Evolutionary conservation across 371 early-diverging fungal genomes (phyloP).

Genomic region (Mortierella sp.): DNA sequence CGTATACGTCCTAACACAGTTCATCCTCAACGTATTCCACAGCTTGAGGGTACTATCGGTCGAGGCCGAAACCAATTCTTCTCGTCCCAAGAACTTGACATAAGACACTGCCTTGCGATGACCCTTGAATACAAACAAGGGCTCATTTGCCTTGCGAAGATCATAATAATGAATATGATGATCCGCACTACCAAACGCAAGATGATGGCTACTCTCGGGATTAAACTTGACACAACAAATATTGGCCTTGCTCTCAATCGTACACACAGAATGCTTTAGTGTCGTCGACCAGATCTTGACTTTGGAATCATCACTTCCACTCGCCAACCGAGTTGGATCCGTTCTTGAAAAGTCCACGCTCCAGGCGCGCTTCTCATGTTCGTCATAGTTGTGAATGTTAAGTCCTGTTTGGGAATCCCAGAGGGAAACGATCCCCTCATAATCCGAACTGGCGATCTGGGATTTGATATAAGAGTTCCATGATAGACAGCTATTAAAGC

Average conservation of each 20-base stretch:
- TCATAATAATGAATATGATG: conserved; percentile 92
- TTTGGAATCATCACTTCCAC: conserved; percentile 90
- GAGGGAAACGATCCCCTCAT: conserved; percentile 86
- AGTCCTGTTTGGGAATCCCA: conserved; percentile 84
- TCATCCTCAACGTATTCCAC: conserved; percentile 72
- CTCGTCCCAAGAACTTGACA: conserved; percentile 80
- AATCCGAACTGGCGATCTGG: conserved; percentile 87
- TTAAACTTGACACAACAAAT: conserved; percentile 94
- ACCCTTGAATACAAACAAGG: conserved; percentile 78
- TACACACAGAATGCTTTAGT: conserved; percentile 71
- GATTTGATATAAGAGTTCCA: conserved; percentile 88
- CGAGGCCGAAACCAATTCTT: conserved; percentile 87
- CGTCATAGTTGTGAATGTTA: conserved; percentile 70
- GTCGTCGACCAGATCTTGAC: conserved; percentile 93
- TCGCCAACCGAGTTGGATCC: conserved; percentile 84
- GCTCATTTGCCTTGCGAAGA: conserved; percentile 72
- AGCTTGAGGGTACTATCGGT: conserved; percentile 90
- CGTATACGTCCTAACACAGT: conserved; percentile 73
- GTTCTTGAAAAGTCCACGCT: conserved; percentile 83
- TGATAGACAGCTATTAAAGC: conserved; percentile 82
- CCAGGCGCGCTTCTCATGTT: conserved; percentile 93
- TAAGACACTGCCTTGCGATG: conserved; percentile 94
- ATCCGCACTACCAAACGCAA: conserved; percentile 93
- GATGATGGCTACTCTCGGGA: conserved; percentile 72
- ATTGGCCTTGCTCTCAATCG: conserved; percentile 86